Evolutionary conservation across 2,329 filamentous ascomycete species (phyloP).

Genomic region (Davidsoniella australis): DNA sequence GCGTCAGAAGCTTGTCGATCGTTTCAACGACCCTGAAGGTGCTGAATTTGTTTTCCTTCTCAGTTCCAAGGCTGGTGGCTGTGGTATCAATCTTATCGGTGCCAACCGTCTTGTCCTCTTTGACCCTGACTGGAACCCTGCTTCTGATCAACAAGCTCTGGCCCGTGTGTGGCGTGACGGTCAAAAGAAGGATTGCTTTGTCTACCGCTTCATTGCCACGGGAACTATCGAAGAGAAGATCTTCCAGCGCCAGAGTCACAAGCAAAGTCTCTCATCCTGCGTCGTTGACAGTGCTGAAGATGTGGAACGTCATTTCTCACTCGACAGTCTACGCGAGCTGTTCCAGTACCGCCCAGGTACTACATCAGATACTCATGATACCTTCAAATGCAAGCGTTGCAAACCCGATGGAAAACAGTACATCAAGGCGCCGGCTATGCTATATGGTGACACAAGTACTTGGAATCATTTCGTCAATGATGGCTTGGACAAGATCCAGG

Average conservation of each 20-base stretch:
- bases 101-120: slow-evolving; percentile 91
- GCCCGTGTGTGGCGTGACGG: slow-evolving; percentile 97
- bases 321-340: slow-evolving; percentile 78
- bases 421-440: slow-evolving; percentile 81
- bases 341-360: slow-evolving; percentile 85
- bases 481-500: slow-evolving; percentile 63
- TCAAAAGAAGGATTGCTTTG: slow-evolving; percentile 98
- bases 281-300: slow-evolving; percentile 95
- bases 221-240: slow-evolving; percentile 99
- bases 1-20: slow-evolving; percentile 90
- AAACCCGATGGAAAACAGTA: slow-evolving; percentile 72
- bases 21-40: slow-evolving; percentile 86
- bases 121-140: slow-evolving; percentile 95
- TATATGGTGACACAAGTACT: slow-evolving; percentile 96
- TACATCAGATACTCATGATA: slow-evolving; percentile 87
- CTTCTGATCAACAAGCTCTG: slow-evolving; percentile 89
- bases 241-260: slow-evolving; percentile 95
- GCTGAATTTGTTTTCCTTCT: slow-evolving; percentile 89
- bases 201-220: slow-evolving; percentile 97
- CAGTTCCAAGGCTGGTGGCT: slow-evolving; percentile 90
- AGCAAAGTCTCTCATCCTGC: slow-evolving; percentile 88
- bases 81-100: slow-evolving; percentile 87
- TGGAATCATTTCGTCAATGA: slow-evolving; percentile 96
- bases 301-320: slow-evolving; percentile 87
- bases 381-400: slow-evolving; percentile 95